Conservation (phyloP, 768 basidiomycete genomes). For the Symmetrospora coprosmae region DNA sequence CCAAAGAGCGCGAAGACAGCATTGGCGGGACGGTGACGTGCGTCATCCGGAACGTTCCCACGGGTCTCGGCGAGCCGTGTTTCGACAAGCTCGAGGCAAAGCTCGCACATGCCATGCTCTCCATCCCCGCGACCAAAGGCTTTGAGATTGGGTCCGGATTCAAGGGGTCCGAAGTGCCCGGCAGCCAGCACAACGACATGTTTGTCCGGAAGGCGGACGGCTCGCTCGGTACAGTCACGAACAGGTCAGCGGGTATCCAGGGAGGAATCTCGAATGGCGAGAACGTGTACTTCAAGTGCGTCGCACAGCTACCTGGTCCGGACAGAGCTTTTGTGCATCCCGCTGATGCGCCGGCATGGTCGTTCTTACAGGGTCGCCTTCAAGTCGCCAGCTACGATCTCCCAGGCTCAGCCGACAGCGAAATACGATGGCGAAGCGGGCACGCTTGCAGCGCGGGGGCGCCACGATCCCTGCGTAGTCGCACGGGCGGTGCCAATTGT, state of each 20-base stretch:
- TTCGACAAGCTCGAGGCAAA: constrained; percentile 97
- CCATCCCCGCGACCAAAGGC: constrained; percentile 93
- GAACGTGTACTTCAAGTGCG: constrained; percentile 75
- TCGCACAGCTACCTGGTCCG: background rate
- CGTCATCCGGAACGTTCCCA: constrained; percentile 76
- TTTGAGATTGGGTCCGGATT: constrained; percentile 98
- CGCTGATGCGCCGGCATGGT: background rate
- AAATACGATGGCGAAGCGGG: constrained; percentile 87
- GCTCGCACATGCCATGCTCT: constrained; percentile 94
- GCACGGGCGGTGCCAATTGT: constrained; percentile 62
- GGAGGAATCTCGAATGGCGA: constrained; percentile 97
- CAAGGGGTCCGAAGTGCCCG: constrained; percentile 81
- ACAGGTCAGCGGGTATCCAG: constrained; percentile 95
- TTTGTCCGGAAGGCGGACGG: constrained; percentile 57
- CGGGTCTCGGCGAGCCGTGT: constrained; percentile 88
- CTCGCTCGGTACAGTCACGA: constrained; percentile 65
- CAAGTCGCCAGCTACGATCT: constrained; percentile 97
- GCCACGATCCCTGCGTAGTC: constrained; percentile 88
- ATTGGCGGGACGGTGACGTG: constrained; percentile 98
- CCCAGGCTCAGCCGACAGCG: constrained; percentile 73
- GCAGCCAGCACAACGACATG: constrained; percentile 81
- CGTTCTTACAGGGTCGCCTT: constrained; percentile 59
- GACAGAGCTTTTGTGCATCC: background rate
- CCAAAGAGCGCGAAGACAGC: constrained; percentile 79
- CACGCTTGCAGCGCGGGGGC: constrained; percentile 71